phyloP scores from a whole-genome alignment of 148 eudicot genomes.

The Persicaria maculosa region DNA sequence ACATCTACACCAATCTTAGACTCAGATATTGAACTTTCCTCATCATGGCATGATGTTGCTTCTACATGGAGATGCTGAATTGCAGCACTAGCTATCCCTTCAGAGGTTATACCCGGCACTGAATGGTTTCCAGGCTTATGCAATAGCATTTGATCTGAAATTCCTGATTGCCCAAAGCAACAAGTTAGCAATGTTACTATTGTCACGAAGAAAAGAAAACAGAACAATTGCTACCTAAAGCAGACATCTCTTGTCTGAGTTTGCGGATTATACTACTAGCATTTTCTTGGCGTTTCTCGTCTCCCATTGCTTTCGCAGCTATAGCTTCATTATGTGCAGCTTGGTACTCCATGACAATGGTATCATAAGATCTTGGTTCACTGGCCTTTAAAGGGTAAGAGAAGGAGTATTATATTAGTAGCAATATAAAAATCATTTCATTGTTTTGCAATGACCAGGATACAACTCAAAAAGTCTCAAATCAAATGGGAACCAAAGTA shows the following conservation, averaged over 20 bases:
- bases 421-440: background rate
- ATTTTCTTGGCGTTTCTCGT: constrained; percentile 64
- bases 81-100: constrained; percentile 5
- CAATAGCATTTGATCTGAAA: constrained; percentile 47
- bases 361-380: constrained; percentile 47
- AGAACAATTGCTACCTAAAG: constrained; percentile 41
- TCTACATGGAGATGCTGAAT: constrained; percentile 17
- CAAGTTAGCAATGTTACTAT: background rate
- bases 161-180: constrained; percentile 41
- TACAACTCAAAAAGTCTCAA: background rate
- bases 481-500: background rate
- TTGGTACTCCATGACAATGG: constrained; percentile 61
- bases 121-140: constrained; percentile 36
- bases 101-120: constrained; percentile 20
- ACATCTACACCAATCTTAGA: constrained; percentile 20
- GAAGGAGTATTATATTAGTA: background rate
- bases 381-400: constrained; percentile 33
- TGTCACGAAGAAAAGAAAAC: background rate
- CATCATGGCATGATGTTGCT: constrained; percentile 14
- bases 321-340: constrained; percentile 74
- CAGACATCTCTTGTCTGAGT: constrained; percentile 82
- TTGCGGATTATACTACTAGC: constrained; percentile 69
- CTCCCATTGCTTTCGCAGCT: constrained; percentile 69
- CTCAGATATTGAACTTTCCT: constrained; percentile 21
- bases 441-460: constrained; percentile 7